Percentiles rank a stretch among this genome's conserved stretches.
phyloP scores from a whole-genome alignment of 2,329 filamentous ascomycete species.

The Colletotrichum echinochloae region DNA sequence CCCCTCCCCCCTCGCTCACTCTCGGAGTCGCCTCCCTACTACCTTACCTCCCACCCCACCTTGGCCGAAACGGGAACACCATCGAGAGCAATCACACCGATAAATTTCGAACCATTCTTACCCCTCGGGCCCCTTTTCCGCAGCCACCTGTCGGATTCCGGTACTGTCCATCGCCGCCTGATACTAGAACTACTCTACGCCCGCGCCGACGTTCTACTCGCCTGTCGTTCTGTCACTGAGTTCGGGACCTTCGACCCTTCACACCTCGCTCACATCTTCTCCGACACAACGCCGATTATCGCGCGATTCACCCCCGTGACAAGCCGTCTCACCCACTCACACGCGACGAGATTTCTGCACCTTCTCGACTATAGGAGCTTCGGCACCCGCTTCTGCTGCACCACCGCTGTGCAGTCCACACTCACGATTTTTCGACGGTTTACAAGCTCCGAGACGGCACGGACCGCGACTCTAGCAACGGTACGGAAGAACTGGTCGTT shows the following conservation, averaged over 20 bases:
- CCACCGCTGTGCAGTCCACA: conserved; percentile 8
- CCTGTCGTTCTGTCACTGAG: background rate
- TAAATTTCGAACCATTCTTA: conserved; percentile 37
- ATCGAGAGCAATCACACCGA: conserved; percentile 37
- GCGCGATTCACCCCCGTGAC: background rate
- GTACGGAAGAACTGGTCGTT: background rate
- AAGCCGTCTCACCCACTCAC: background rate
- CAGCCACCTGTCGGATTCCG: conserved; percentile 25
- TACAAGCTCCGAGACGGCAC: background rate
- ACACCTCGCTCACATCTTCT: background rate
- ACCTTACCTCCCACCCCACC: conserved; percentile 37
- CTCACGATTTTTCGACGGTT: background rate
- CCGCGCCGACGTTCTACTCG: conserved; percentile 7
- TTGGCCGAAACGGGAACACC: conserved; percentile 40
- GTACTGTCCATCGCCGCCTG: conserved; percentile 18
- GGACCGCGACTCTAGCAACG: background rate
- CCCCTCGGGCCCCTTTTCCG: conserved; percentile 33
- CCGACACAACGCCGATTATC: conserved; percentile 27
- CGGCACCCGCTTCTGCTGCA: background rate
- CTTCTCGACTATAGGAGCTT: background rate
- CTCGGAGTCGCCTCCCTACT: conserved; percentile 40
- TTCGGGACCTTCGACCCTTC: background rate
- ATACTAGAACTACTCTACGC: conserved; percentile 20
- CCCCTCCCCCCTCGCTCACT: conserved; percentile 28
- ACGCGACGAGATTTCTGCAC: background rate